Base-by-base conservation (phyloP, 305 asterid species). In the Andrographis paniculata region DNA sequence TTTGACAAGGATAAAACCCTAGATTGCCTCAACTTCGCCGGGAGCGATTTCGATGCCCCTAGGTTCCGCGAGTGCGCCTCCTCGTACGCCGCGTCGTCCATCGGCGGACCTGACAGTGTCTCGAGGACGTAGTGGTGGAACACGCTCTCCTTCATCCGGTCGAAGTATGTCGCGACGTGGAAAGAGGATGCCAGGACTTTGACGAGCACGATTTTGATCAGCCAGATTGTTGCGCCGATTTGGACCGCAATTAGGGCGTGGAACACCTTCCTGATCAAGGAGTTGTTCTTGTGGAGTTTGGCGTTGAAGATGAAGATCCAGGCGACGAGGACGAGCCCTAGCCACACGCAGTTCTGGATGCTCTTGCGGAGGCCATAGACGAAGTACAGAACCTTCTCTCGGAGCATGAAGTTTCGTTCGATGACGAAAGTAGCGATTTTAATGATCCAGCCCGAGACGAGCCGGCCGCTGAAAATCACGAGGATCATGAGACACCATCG, bases 81-180 rank as follows among this genome's bases (percentile, higher is more conserved):
- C 40, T 61, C 65, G 39, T 50, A 59, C 13, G 48, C 69, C 45
- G 17, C 42, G 13, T 54, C 72, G n/a, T 65, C 79, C 75, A 76
- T 53, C 6, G 83, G 78, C 16, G 83, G 80, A 2, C 92, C 79
- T 0, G 78, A 77, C 10, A 80, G 79, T 5, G 77, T 50, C 31
- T 72, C 74, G 17, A 77, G 51, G 16, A 80, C 75, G 30, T 77
- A 80, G 58, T 77, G 76, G 13, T 74, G 82, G 42, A 80, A 80
- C 38, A 80, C 70, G 42, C 77, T 69, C 67, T 74, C 92, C 64
- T 77, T 69, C 75, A 77, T 80, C n/a, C 84, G 66, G 66, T 73
- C 84, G 40, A 79, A 79, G 64, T 70, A 79, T 12, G 82, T 72
- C 1, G 74, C 39, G 8, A 80, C 91, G 40, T 76, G 84, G 72